Percentiles rank a stretch among this genome's conserved stretches.
These are phyloP conservation scores for Suhomyces pyralidae DNA, from an alignment of 805 yeast genomes.

Conservation along the genomic window DNA sequence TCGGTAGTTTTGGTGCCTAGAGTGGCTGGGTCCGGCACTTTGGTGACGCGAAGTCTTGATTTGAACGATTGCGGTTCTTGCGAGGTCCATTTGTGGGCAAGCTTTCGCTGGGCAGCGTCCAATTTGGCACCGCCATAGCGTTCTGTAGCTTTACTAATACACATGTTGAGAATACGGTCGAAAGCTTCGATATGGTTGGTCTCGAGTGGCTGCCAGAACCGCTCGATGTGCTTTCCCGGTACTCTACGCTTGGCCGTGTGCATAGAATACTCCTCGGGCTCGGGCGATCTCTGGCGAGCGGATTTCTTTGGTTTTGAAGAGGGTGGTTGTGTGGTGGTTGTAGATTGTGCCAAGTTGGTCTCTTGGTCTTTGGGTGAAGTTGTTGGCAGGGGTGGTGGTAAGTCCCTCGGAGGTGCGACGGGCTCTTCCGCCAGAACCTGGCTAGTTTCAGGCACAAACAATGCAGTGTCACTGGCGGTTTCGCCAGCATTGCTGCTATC, in stretches of 20 bases:
- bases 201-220: slow-evolving; percentile 30
- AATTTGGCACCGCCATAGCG: slow-evolving; percentile 17
- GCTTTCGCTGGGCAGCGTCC: slow-evolving; percentile 21
- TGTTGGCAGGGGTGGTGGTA: neutral
- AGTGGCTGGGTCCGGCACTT: slow-evolving; percentile 21
- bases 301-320: neutral
- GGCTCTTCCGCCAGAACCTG: neutral
- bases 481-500: neutral
- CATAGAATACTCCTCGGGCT: neutral
- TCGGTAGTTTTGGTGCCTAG: slow-evolving; percentile 11
- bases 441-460: neutral
- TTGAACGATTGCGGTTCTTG: slow-evolving; percentile 19
- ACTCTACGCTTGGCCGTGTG: slow-evolving; percentile 9
- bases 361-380: neutral
- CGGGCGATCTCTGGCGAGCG: neutral
- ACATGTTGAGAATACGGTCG: slow-evolving; percentile 23
- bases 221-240: slow-evolving; percentile 25
- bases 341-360: neutral
- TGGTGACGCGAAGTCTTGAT: slow-evolving; percentile 23
- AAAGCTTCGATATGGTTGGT: slow-evolving; percentile 12
- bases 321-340: neutral
- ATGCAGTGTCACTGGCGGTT: neutral
- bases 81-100: slow-evolving; percentile 25
- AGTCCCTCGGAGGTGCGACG: neutral
- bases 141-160: slow-evolving; percentile 25